Conservation (phyloP, 2,329 filamentous ascomycete species). For the Chaetomiaceae sp. region DNA sequence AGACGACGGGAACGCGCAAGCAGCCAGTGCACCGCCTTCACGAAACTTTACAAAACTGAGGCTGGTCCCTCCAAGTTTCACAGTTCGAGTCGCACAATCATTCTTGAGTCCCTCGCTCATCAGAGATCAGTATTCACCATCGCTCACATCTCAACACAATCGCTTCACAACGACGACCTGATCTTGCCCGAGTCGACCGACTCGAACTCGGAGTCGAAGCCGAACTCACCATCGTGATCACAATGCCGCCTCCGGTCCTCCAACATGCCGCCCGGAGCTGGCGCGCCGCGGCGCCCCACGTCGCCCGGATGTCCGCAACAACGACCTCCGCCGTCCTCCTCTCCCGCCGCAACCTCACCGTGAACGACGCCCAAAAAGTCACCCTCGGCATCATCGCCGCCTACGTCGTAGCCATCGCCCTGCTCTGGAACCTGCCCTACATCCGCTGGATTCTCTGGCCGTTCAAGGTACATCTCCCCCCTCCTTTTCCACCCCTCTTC, state of each 20-base stretch:
- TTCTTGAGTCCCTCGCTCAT: too few relatives aligned
- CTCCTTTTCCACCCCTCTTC: neutral
- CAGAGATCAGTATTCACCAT: neutral
- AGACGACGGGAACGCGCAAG: too few relatives aligned
- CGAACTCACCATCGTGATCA: neutral
- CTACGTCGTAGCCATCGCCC: slow-evolving; percentile 68
- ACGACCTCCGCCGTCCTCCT: slow-evolving; percentile 29
- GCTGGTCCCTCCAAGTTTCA: too few relatives aligned
- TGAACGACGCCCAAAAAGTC: slow-evolving; percentile 65
- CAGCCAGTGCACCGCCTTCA: too few relatives aligned
- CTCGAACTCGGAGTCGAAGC: neutral
- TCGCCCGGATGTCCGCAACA: slow-evolving; percentile 10
- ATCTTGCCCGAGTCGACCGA: neutral
- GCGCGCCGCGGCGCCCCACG: slow-evolving; percentile 20
- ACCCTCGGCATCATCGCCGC: slow-evolving; percentile 61
- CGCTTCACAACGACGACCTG: neutral
- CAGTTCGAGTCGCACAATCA: neutral
- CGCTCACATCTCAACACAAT: neutral
- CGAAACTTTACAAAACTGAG: too few relatives aligned
- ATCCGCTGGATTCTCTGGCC: slow-evolving; percentile 72
- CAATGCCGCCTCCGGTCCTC: slow-evolving; percentile 12
- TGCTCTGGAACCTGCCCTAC: slow-evolving; percentile 77
- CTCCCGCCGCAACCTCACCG: slow-evolving; percentile 49
- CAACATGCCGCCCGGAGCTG: neutral
- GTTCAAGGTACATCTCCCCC: slow-evolving; percentile 59